A percentile compares a stretch with the other conserved stretches of the same genome.
Conservation (phyloP, 768 basidiomycete species). For the Tephrocybe rancida region DNA sequence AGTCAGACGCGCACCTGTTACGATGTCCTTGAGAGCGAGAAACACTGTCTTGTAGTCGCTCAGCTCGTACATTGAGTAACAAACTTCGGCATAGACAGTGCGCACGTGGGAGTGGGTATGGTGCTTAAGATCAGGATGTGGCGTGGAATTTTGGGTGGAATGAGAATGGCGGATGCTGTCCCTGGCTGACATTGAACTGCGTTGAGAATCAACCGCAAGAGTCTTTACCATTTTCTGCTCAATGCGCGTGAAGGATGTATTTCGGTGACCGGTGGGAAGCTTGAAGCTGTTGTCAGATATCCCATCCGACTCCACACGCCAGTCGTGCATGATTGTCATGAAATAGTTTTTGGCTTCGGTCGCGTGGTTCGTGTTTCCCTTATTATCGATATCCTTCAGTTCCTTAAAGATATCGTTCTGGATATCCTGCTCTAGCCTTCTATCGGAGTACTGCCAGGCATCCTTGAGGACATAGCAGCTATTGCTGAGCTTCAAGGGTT, state of each 20-base stretch:
- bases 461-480: constrained; percentile 1
- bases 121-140: too few relatives aligned
- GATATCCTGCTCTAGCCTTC: not conserved
- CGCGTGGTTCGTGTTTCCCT: not conserved
- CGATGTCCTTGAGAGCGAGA: not conserved
- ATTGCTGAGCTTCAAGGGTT: too few relatives aligned
- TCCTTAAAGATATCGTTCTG: not conserved
- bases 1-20: too few relatives aligned
- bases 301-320: not conserved
- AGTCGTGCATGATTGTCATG: not conserved
- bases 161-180: too few relatives aligned
- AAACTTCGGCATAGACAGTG: too few relatives aligned
- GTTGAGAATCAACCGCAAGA: too few relatives aligned
- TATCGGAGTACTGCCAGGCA: not conserved
- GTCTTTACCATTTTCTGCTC: too few relatives aligned
- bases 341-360: not conserved
- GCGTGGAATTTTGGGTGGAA: too few relatives aligned
- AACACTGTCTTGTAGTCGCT: too few relatives aligned
- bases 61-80: too few relatives aligned
- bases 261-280: not conserved
- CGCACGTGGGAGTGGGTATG: too few relatives aligned
- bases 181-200: too few relatives aligned
- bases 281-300: not conserved
- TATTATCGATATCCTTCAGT: not conserved
- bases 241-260: not conserved